These are phyloP conservation scores for Clarireedia hainanense DNA, from an alignment of 2,329 filamentous ascomycete genomes.

Conservation along the genomic window DNA sequence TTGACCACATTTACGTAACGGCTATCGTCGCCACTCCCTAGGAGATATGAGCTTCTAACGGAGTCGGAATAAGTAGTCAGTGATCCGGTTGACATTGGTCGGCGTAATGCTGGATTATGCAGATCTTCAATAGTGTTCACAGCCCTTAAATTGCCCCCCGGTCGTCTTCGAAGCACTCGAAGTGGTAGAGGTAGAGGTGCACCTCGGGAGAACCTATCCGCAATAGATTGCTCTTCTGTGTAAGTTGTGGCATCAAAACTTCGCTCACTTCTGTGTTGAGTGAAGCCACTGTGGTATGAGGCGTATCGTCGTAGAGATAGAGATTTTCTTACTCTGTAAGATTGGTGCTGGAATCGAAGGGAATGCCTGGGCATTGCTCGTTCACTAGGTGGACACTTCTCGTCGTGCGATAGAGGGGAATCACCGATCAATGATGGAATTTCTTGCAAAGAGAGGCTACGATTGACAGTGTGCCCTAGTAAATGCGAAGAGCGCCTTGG, in stretches of 20 bases:
- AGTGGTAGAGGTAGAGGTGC: constrained; percentile 43
- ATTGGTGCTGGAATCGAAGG: constrained; percentile 16
- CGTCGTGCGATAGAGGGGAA: constrained; percentile 18
- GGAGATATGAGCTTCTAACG: constrained; percentile 47
- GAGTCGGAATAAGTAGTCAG: constrained; percentile 54
- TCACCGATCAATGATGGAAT: constrained; percentile 24
- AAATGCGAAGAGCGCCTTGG: constrained; percentile 49
- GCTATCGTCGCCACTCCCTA: constrained; percentile 32
- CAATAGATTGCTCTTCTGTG: constrained; percentile 41
- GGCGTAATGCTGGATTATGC: constrained; percentile 40
- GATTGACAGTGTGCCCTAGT: constrained; percentile 33
- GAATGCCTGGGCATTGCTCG: constrained; percentile 17
- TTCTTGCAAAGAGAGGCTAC: constrained; percentile 29
- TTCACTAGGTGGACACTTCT: constrained; percentile 19
- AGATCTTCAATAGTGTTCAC: constrained; percentile 58
- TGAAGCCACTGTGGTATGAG: constrained; percentile 52
- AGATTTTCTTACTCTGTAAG: constrained; percentile 41
- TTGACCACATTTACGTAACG: constrained; percentile 39
- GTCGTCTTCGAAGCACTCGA: constrained; percentile 60
- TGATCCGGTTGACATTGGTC: constrained; percentile 51
- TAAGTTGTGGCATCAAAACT: constrained; percentile 56
- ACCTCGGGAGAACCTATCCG: constrained; percentile 38
- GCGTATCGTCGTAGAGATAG: constrained; percentile 47
- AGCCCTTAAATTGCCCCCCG: constrained; percentile 67
- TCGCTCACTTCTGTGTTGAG: constrained; percentile 40